A percentile compares a stretch with the other conserved stretches of the same genome.
phyloP scores from a whole-genome alignment of 371 early-diverging fungal species.

The Ecytonucleospora hepatopenaei region DNA sequence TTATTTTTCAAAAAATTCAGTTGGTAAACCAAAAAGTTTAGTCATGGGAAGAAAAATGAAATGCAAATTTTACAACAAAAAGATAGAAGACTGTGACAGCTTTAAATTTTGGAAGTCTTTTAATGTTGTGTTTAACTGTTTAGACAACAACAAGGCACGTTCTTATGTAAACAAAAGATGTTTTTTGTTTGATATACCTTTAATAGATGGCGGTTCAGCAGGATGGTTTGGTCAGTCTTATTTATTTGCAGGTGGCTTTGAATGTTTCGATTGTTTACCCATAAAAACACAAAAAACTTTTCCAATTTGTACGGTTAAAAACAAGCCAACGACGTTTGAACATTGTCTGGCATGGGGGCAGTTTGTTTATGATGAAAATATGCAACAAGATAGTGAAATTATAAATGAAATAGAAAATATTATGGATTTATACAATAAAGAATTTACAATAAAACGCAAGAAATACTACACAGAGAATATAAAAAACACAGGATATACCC shows the following conservation, averaged over 20 bases:
- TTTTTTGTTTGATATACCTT: constrained; percentile 67
- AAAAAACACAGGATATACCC: not conserved
- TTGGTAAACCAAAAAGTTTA: constrained; percentile 74
- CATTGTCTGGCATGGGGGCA: constrained; percentile 99
- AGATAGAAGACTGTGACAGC: constrained; percentile 46
- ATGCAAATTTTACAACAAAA: not conserved
- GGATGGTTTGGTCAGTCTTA: constrained; percentile 91
- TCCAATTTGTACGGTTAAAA: constrained; percentile 90
- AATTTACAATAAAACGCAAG: not conserved
- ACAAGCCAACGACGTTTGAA: constrained; percentile 80
- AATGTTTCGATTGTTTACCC: constrained; percentile 92
- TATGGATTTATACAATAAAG: not conserved
- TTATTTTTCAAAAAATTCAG: constrained; percentile 76
- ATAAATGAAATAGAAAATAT: not conserved
- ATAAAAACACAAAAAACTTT: constrained; percentile 58
- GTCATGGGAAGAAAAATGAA: constrained; percentile 33
- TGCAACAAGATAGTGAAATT: not conserved
- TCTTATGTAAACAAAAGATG: constrained; percentile 87
- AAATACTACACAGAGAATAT: not conserved
- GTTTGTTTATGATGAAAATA: constrained; percentile 78
- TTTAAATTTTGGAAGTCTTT: constrained; percentile 75
- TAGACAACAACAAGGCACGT: constrained; percentile 91
- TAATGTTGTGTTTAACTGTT: constrained; percentile 82
- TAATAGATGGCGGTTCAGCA: constrained; percentile 88
- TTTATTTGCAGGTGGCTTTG: constrained; percentile 63